Base-by-base conservation (phyloP, 1,284 basidiomycete genomes). In the Naganishia liquefaciens region DNA sequence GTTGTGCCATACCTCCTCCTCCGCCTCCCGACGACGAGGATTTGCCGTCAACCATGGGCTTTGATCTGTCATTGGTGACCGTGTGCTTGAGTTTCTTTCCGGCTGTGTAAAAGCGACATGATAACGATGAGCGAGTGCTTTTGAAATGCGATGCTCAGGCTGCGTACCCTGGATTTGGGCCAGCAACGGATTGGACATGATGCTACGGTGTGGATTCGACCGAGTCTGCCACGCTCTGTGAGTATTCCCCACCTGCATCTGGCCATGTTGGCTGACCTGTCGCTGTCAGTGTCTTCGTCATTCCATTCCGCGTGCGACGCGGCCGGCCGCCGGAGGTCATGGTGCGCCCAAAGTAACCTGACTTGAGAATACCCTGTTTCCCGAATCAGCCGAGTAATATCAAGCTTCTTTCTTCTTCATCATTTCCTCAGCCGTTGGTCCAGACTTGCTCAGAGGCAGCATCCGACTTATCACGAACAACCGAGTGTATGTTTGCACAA, bases 1-100 rank as follows among this genome's bases (percentile, higher is more conserved):
- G 17, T 27, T 53, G 44, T 6, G 51, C 52, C 33, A 63, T 46
- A 39, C 52, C 61, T 2, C 70, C 70, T 37, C 64, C 68, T n/a
- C 80, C 81, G n/a, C 81, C 79, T 70, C 84, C 69, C 27, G 68
- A 85, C 21, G 57, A 60, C 39, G 27, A 55, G 5, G 57, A 47
- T 30, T 60, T 69, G 23, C 75, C 71, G 1, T 88, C 88, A 57
- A 93, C 64, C 0, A 70, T 23, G 0, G 91, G 90, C 7, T 80
- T 86, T 73, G 91, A 93, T 49, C 88, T 84, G 76, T 94, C 93
- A 82, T 87, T 84, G 6, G 91, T 94, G 66, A 84, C 82, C 13
- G 89, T 37, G 27, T 50, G 57, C 11, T 37, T 28, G 46, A 60
- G 57, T 60, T 42, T 60, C 27, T 42, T 42, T 47, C 57, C 57